A percentile compares a stretch with the other conserved stretches of the same genome.
Evolutionary conservation across 768 basidiomycete species (phyloP).

Genomic region (Multifurca ochricompacta): DNA sequence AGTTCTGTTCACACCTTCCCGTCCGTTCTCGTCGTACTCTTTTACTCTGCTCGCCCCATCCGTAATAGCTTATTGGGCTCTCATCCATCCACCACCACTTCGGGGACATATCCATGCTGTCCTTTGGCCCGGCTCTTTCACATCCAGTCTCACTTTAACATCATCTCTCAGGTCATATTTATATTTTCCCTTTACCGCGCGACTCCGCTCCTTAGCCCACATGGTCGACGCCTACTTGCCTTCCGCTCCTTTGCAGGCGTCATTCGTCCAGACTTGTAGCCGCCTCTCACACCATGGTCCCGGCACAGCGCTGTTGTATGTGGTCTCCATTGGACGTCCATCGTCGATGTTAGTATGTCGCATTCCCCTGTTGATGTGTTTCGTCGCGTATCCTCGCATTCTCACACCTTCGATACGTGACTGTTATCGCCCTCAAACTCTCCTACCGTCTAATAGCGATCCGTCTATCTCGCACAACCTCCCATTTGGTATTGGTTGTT

Average conservation of each 20-base stretch:
- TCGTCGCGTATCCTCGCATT: constrained; percentile 8
- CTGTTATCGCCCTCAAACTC: constrained; percentile 6
- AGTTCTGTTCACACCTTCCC: constrained; percentile 28
- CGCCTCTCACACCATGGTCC: neutral
- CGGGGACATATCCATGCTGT: constrained; percentile 62
- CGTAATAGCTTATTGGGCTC: constrained; percentile 23
- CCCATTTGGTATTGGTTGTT: constrained; percentile 9
- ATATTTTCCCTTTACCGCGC: constrained; percentile 24
- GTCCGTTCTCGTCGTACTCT: constrained; percentile 23
- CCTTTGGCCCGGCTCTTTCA: constrained; percentile 33
- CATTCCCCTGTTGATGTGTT: constrained; percentile 5
- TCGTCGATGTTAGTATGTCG: neutral
- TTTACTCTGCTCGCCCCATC: constrained; percentile 23
- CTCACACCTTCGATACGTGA: constrained; percentile 1
- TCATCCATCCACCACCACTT: constrained; percentile 21
- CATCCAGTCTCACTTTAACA: constrained; percentile 25
- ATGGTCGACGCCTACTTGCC: constrained; percentile 1
- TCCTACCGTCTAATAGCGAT: constrained; percentile 6
- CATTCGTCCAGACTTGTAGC: neutral
- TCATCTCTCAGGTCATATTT: constrained; percentile 31
- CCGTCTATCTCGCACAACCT: constrained; percentile 1
- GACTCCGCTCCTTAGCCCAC: constrained; percentile 22
- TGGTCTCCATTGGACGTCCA: neutral
- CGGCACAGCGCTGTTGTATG: constrained; percentile 4
- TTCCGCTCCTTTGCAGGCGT: neutral